Base-by-base conservation (phyloP, 495 filamentous ascomycete species). In the Tuber microsphaerosporum region DNA sequence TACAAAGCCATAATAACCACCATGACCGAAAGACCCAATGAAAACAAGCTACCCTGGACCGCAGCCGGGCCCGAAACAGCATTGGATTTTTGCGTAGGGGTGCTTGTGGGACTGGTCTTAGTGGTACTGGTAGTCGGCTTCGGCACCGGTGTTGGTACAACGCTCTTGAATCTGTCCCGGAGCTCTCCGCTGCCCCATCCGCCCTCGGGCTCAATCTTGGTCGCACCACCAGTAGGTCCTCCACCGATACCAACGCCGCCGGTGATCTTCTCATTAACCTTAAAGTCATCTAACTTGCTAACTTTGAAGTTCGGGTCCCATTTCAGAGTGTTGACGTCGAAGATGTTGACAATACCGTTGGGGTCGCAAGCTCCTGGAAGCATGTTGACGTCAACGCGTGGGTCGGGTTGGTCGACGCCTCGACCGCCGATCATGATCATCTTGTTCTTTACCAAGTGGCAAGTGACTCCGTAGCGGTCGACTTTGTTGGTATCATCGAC, bases 271-370 rank as follows among this genome's bases (percentile, higher is more conserved):
- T 69, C 2, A 37, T 72, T 70, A 1, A 78, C 76, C 19, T 69
- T 19, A 31, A 73, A 78, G 3, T 61, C 34, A 19, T 56, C 41
- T 39, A 61, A 45, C 3, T 71, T 76, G n/a, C 2, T 31, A 16
- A 72, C 71, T 8, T 74, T 68, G 17, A 74, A 74, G 1, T 31
- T 37, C n/a, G 56, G 31, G 22, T 79, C 74, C 77, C 77, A 79
- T 45, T 65, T 31, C 19, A 74, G 68, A 6, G 77, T 77, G 39
- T 79, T 76, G 26, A 77, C 72, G 39, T 79, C 77, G 37, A 79
- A 70, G 6, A 79, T 39, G 42, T 79, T 79, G 31, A 77, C 44
- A 16, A 79, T 22, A 6, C 70, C 68, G 10, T 42, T 37, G 2
- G 74, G 70, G 22, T 77, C 75, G 41, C 77, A 79, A 12, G 19